Conservation (phyloP, 2,329 filamentous ascomycete genomes). For the Nemania abortiva region DNA sequence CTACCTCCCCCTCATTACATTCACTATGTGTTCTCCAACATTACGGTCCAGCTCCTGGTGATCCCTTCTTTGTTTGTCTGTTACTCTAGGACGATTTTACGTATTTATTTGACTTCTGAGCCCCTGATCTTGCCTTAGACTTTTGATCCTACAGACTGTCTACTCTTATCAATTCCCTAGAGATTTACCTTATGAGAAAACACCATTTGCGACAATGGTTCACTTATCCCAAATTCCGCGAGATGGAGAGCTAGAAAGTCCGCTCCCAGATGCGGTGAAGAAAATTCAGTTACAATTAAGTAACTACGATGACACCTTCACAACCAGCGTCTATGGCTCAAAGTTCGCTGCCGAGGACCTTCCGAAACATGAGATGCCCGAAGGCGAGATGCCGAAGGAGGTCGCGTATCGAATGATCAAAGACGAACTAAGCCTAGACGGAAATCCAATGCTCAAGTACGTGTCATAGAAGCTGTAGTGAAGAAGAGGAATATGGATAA, state of each 20-base stretch:
- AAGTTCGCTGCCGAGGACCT: conserved; percentile 84
- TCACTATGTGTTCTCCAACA: conserved; percentile 22
- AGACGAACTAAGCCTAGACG: conserved; percentile 91
- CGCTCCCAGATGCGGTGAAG: conserved; percentile 54
- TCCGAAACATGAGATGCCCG: conserved; percentile 87
- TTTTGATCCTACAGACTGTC: conserved; percentile 1
- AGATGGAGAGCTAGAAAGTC: conserved; percentile 42
- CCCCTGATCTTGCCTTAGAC: conserved; percentile 7
- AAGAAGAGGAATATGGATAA: conserved; percentile 9
- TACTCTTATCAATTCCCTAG: neutral
- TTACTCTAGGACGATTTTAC: neutral
- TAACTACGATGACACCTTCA: conserved; percentile 70
- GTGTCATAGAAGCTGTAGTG: conserved; percentile 41
- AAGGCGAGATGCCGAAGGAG: conserved; percentile 88
- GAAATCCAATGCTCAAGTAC: conserved; percentile 87
- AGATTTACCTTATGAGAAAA: neutral
- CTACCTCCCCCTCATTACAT: conserved; percentile 16
- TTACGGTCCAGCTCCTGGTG: conserved; percentile 19
- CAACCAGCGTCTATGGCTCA: conserved; percentile 88
- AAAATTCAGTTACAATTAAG: conserved; percentile 62
- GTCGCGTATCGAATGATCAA: conserved; percentile 98
- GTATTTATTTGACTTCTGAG: conserved; percentile 10
- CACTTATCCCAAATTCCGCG: conserved; percentile 61
- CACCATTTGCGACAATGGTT: conserved; percentile 59
- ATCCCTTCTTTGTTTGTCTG: conserved; percentile 1